Evolutionary conservation across 768 basidiomycete genomes (phyloP).

Genomic region (Lanmaoa pseudosensibilis): DNA sequence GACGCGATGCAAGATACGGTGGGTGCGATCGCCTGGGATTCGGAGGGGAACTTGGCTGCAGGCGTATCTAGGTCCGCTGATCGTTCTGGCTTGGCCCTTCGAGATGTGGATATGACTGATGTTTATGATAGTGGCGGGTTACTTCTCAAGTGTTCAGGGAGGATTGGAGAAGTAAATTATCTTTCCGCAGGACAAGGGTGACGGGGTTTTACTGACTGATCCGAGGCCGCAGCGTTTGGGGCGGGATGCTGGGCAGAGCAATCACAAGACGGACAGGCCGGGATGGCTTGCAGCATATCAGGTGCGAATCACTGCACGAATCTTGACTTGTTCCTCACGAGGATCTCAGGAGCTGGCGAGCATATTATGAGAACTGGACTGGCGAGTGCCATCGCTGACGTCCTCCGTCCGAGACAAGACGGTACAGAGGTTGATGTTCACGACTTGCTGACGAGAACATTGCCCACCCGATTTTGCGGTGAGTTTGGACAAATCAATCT

Average conservation of each 20-base stretch:
- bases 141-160: constrained; percentile 71
- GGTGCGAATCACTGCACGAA: constrained; percentile 25
- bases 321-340: not conserved
- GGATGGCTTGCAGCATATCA: constrained; percentile 71
- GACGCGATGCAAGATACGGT: constrained; percentile 72
- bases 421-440: constrained; percentile 52
- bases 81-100: not conserved
- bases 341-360: constrained; percentile 64
- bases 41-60: constrained; percentile 50
- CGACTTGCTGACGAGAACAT: constrained; percentile 44
- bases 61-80: constrained; percentile 67
- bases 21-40: constrained; percentile 66
- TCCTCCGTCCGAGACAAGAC: constrained; percentile 28
- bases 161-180: constrained; percentile 66
- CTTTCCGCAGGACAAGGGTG: not conserved
- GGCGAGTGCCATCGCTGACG: constrained; percentile 56
- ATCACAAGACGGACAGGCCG: constrained; percentile 20
- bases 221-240: constrained; percentile 67
- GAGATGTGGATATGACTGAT: not conserved
- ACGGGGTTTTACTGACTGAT: not conserved
- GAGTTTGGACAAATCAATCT: constrained; percentile 22
- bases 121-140: constrained; percentile 61
- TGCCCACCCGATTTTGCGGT: constrained; percentile 56
- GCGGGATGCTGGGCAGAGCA: constrained; percentile 75
- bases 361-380: constrained; percentile 59